Evolutionary conservation across 1,139 yeast species (phyloP), one percentile per base, ranked within the genome.

Genomic region (Barnettozyma hawaiiensis): DNA sequence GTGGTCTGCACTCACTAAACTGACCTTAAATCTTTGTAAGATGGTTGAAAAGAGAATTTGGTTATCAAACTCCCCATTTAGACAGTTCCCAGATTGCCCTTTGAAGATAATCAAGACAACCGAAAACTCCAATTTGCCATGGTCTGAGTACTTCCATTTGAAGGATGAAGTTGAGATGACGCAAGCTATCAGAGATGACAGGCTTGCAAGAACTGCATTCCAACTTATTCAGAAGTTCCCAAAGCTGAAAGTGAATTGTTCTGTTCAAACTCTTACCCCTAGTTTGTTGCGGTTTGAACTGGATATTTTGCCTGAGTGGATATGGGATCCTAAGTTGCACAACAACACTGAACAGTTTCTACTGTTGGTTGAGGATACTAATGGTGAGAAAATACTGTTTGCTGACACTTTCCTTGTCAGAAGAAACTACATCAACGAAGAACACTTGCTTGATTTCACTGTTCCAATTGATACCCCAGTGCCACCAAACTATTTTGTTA

Each of bases 41-140:
- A 82, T 85, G 80, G 83, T 86, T 15, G 95, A 85, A 45, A 74
- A 70, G 45, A 67, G 96, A 44, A 71, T 86, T 67, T 94, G 99
- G 99, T 57, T 78, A 12, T 78, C 92, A 0, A 83, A 78, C 50
- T 77, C 96, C 0, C 97, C 98, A 0, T 75, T 94, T 46, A 69
- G 97, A 48, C 98, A 92, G 57, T 89, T 86, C 59, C 70, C 74
- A 0, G 59, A 63, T 15, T 85, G 81, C 26, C 94, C 96, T 0
- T 50, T 53, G 0, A 94, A 83, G 39, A 73, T 90, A 5, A 73
- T 92, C 7, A 71, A 73, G 47, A 81, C 83, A 35, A 78, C 89
- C 0, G 98, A 94, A 60, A 75, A 81, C 21, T 83, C 96, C 0
- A 81, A 81, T 51, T 66, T 87, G 46, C 96, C 96, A 0, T 92